Evolutionary conservation across 352 stramenopile genomes (phyloP).

Genomic region (Globisporangium carolinianum): DNA sequence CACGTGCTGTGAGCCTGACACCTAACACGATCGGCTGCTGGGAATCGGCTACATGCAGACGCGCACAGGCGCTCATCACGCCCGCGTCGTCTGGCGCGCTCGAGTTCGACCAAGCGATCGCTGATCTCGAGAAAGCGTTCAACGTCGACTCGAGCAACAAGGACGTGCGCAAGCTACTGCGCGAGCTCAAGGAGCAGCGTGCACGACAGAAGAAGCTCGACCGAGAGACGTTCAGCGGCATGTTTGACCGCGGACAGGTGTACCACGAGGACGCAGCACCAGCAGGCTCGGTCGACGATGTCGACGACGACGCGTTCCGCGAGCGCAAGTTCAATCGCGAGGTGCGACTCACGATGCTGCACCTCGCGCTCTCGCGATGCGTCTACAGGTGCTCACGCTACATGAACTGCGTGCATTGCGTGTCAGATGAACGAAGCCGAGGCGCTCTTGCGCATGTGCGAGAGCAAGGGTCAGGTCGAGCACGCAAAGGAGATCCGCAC

Average conservation of each 20-base stretch:
- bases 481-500: conserved; percentile 56
- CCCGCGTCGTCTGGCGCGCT: conserved; percentile 63
- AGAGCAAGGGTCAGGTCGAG: conserved; percentile 53
- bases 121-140: conserved; percentile 59
- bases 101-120: conserved; percentile 73
- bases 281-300: conserved; percentile 2
- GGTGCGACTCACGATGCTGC: conserved; percentile 15
- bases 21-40: not conserved
- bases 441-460: conserved; percentile 53
- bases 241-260: conserved; percentile 71
- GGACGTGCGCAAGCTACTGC: conserved; percentile 57
- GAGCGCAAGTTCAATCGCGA: conserved; percentile 52
- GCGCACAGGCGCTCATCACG: conserved; percentile 68
- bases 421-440: conserved; percentile 59
- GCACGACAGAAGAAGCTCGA: conserved; percentile 58
- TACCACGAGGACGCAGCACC: conserved; percentile 28
- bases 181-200: conserved; percentile 60
- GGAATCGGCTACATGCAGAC: conserved; percentile 18
- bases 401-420: not conserved
- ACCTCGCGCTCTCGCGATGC: not conserved
- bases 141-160: conserved; percentile 51
- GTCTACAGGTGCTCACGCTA: not conserved
- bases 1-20: not conserved
- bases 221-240: conserved; percentile 71
- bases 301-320: conserved; percentile 21